Evolutionary conservation across 2,329 filamentous ascomycete species (phyloP).

Genomic region (Beauveria pseudobassiana): DNA sequence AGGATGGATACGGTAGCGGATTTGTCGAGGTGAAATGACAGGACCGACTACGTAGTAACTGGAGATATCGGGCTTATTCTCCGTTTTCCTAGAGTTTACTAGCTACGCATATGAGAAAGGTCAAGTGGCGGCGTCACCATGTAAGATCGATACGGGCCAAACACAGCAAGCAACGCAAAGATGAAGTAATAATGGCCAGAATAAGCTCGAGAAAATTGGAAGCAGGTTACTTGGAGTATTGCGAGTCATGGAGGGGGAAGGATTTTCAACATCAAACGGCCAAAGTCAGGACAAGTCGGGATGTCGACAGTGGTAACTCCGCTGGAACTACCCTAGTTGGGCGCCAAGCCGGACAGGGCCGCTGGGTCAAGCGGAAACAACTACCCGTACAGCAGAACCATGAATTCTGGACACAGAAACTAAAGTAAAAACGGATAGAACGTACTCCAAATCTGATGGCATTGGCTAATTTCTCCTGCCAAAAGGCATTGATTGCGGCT

Average conservation of each 20-base stretch:
- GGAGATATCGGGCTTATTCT: neutral
- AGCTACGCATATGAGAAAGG: neutral
- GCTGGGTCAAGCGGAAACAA: too few species aligned
- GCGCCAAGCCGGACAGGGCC: neutral
- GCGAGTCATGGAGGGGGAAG: too few species aligned
- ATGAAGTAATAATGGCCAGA: neutral
- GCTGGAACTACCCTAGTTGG: neutral
- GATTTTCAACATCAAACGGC: neutral
- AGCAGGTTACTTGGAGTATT: too few species aligned
- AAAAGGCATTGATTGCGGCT: too few species aligned
- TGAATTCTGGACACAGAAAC: too few species aligned
- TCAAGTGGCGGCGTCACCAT: neutral
- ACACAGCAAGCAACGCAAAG: neutral
- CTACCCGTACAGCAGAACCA: too few species aligned
- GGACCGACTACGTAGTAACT: neutral
- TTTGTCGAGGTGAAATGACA: neutral
- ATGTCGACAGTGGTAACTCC: neutral
- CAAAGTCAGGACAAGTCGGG: neutral
- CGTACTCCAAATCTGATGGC: too few species aligned
- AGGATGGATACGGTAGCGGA: neutral
- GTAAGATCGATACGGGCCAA: neutral
- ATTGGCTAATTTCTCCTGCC: too few species aligned
- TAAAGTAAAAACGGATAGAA: too few species aligned
- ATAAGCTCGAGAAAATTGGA: neutral
- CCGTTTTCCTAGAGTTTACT: neutral